Evolutionary conservation across 306 rosid genomes (phyloP), one percentile per base, ranked within the genome.

Genomic region (Lithocarpus polystachyus): DNA sequence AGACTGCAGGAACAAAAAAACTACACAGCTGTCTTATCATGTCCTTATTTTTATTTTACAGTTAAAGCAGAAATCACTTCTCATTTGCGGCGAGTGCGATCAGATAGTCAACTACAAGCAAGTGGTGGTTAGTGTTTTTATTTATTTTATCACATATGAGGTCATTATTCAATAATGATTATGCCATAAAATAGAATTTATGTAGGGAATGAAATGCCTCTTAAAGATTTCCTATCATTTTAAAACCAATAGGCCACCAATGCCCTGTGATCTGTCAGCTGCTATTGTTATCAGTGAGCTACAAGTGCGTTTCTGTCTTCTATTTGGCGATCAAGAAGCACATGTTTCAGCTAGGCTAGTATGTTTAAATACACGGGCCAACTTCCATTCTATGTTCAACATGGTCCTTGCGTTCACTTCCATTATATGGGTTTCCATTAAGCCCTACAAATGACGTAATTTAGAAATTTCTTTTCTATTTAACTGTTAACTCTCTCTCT

Each of bases 21-120:
- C 4, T 37, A 37, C 26, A 57, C 14, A 5, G 24, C 5, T 28
- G 26, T 17, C 22, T 53, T 52, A 51, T 33, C 4, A 12, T 68
- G 24, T 18, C 24, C 22, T 23, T 57, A 37, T 54, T 52, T 78
- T n/a, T 11, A 18, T 45, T 40, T 68, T 56, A 28, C 79, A 89
- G 92, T 88, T 89, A 77, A 82, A 82, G 77, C 90, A 89, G 79
- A 82, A 80, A 80, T 69, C 77, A 57, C 92, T 89, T 29, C 2
- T 89, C 70, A 84, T 89, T 70, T 83, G 84, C 11, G 77, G 92
- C 45, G 90, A 89, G 81, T 64, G 76, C 0, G 92, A 89, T 80
- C 81, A 55, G 13, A 86, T 89, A 51, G 65, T 89, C 77, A 29
- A 78, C 86, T 84, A 84, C 78, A 84, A 89, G 76, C 81, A 86